These are phyloP conservation scores for Gloeopeniophorella convolvens DNA, from an alignment of 768 basidiomycete genomes.

Conservation along the genomic window DNA sequence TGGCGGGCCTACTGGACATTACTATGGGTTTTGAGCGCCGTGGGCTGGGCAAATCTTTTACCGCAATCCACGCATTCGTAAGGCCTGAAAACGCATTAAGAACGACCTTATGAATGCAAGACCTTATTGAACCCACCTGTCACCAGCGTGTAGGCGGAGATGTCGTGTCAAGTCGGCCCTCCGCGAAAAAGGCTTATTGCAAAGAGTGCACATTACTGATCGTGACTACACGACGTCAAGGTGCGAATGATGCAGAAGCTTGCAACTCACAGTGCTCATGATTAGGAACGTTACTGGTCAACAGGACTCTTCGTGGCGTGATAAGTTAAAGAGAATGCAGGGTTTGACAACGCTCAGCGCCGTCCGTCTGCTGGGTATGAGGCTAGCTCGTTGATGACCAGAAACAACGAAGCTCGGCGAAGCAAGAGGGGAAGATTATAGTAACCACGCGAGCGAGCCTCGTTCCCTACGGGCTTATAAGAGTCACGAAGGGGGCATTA, in stretches of 20 bases:
- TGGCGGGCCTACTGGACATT: slow-evolving; percentile 55
- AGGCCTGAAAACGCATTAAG: slow-evolving; percentile 34
- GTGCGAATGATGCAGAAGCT: neutral
- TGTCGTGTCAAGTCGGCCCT: slow-evolving; percentile 61
- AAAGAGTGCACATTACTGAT: slow-evolving; percentile 24
- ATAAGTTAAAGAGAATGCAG: neutral
- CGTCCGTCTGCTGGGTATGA: slow-evolving; percentile 7
- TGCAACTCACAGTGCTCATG: slow-evolving; percentile 9
- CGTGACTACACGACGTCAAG: slow-evolving; percentile 3
- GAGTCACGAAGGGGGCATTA: neutral
- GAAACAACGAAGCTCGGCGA: slow-evolving; percentile 17
- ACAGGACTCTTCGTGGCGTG: slow-evolving; percentile 6
- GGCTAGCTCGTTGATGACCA: slow-evolving; percentile 9
- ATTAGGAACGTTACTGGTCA: neutral
- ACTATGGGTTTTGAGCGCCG: slow-evolving; percentile 54
- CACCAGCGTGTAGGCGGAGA: slow-evolving; percentile 39
- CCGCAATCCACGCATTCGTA: slow-evolving; percentile 45
- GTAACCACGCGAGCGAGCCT: neutral
- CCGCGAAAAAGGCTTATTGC: slow-evolving; percentile 45
- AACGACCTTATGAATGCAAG: neutral
- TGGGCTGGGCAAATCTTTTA: slow-evolving; percentile 52
- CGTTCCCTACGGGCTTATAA: slow-evolving; percentile 5
- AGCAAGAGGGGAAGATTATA: slow-evolving; percentile 1
- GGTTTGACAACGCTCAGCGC: slow-evolving; percentile 19
- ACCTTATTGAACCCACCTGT: slow-evolving; percentile 38